Base-by-base conservation (phyloP, 176 grass and related monocot species). In the Puccinellia tenuiflora region DNA sequence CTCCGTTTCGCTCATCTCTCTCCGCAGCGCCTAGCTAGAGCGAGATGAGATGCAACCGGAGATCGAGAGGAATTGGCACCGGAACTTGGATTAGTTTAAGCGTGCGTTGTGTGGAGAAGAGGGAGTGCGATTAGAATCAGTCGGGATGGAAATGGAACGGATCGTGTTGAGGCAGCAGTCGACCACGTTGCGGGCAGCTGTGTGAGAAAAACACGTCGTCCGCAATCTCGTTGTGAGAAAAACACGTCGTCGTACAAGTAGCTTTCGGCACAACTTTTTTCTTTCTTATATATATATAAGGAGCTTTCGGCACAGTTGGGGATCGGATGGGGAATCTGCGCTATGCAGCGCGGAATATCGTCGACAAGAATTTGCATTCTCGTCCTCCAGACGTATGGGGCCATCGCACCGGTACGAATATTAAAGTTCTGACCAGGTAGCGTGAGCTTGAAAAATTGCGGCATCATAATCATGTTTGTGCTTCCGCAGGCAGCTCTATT, bases 1-100 rank as follows among this genome's bases (percentile, higher is more conserved):
- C 79, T 87, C 69, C 92, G 79, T 85, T 73, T 78, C 83, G 0
- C 57, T n/a, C 55, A 80, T 62, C 40, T 53, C 75, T 60, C 39
- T 45, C 65, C 46, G 13, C 7, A 6, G 5, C 13, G 40, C 17
- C n/a, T n/a, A n/a, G n/a, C n/a, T n/a, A n/a, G 21, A 79, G 15
- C 34, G 35, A 28, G 69, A 56, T 6, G 24, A 2, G 48, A 45
- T n/a, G 38, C 62, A 34, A 37, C 14, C 14, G 59, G 86, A 80
- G 90, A 83, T 88, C 54, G 18, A 2, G 35, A 38, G 35, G 57
- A 16, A 2, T 13, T 61, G 22, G 55, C 25, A 14, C 22, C 16
- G 60, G 60, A 34, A 5, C 54, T 31, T 43, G 70, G 74, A 82
- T 71, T 71, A 24, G 21, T 70, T 81, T 70, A 56, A 59, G 9